These are phyloP conservation scores for Psidium friedrichsthalianum DNA, from an alignment of 345 rosid genomes.

Conservation along the genomic window DNA sequence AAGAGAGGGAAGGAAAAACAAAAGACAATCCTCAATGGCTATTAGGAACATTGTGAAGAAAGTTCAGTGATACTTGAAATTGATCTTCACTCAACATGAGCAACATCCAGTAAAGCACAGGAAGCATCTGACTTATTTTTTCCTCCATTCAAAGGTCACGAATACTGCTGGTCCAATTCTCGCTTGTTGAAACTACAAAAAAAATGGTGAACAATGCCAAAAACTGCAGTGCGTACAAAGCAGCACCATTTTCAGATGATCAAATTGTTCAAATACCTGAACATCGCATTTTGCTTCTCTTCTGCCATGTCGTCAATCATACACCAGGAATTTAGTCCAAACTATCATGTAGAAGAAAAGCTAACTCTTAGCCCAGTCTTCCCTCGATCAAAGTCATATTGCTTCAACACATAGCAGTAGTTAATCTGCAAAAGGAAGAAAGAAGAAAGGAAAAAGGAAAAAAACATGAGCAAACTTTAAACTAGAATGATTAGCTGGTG, in stretches of 20 bases:
- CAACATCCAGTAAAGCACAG: neutral
- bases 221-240: neutral
- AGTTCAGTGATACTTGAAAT: neutral
- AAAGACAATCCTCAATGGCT: neutral
- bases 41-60: neutral
- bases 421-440: constrained; percentile 2
- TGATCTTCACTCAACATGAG: neutral
- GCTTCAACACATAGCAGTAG: constrained; percentile 9
- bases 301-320: neutral
- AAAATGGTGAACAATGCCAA: neutral
- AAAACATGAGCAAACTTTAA: neutral
- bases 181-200: neutral
- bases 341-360: constrained; percentile 2
- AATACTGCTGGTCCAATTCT: neutral
- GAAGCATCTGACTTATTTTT: neutral
- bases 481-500: neutral
- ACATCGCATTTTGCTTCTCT: neutral
- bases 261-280: neutral
- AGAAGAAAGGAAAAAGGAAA: neutral
- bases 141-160: neutral
- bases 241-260: neutral
- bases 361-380: constrained; percentile 10
- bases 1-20: neutral
- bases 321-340: neutral
- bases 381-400: constrained; percentile 1